phyloP scores from a whole-genome alignment of 495 filamentous ascomycete genomes.

The Penicillium waksmanii region DNA sequence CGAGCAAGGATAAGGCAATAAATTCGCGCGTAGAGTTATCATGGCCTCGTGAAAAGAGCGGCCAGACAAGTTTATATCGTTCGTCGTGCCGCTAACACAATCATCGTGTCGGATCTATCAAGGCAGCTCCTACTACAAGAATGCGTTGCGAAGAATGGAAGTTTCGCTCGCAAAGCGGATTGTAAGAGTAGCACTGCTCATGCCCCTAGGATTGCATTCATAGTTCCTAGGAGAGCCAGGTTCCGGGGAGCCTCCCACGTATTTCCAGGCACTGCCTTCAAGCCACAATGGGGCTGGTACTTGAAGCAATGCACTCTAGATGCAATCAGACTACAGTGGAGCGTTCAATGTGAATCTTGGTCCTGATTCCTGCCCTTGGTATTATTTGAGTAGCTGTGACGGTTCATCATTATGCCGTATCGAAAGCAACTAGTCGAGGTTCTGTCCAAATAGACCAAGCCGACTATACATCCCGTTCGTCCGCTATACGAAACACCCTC shows the following conservation, averaged over 20 bases:
- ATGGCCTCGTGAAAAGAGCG: slow-evolving; percentile 5
- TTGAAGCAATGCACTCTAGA: no score
- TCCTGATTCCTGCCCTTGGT: no score
- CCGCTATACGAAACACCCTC: no score
- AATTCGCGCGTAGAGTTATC: slow-evolving; percentile 1
- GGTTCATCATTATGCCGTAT: no score
- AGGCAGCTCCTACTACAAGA: background rate
- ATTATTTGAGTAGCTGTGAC: no score
- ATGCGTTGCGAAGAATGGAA: slow-evolving; percentile 1
- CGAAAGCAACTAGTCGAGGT: no score
- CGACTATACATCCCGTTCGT: no score
- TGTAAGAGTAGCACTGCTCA: background rate
- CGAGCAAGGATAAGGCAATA: slow-evolving; percentile 1
- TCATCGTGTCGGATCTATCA: background rate
- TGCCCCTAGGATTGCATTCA: slow-evolving; percentile 1
- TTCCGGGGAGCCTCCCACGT: background rate
- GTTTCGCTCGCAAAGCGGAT: background rate
- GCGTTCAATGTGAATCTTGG: no score
- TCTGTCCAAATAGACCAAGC: no score
- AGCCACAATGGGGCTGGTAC: no score
- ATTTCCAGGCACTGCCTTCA: background rate
- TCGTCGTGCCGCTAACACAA: background rate
- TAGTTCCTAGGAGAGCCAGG: slow-evolving; percentile 1
- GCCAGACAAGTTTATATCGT: background rate
- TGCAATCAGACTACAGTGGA: no score